phyloP scores from a whole-genome alignment of 768 basidiomycete species.

The Amanita inopinata region DNA sequence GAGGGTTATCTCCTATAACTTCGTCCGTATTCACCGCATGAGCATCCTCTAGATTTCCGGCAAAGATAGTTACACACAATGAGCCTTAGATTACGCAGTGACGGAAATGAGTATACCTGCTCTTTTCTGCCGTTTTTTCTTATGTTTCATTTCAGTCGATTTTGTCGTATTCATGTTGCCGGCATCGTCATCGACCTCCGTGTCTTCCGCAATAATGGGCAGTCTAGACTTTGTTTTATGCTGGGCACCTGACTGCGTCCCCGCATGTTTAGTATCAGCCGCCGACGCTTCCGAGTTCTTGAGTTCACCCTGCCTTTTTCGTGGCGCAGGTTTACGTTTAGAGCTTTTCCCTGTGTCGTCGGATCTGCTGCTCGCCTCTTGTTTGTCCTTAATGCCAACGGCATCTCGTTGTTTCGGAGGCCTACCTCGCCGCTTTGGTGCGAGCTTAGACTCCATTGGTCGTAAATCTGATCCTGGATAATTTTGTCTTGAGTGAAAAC shows the following conservation, averaged over 20 bases:
- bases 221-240: not conserved
- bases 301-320: not conserved
- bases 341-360: not conserved
- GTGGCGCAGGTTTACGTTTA: conserved; percentile 1
- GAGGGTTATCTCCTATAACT: not conserved
- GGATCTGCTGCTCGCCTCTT: not conserved
- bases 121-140: not conserved
- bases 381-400: not conserved
- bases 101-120: not conserved
- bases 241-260: not conserved
- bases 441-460: not conserved
- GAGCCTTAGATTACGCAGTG: not conserved
- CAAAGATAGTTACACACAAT: not conserved
- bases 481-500: not conserved
- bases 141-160: not conserved
- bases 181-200: not conserved
- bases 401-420: conserved; percentile 9
- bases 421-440: conserved; percentile 13
- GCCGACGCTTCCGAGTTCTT: not conserved
- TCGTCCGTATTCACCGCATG: not conserved
- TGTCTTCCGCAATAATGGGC: conserved; percentile 1
- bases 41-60: not conserved
- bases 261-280: not conserved
- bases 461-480: not conserved
- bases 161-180: not conserved